These are phyloP conservation scores for Trametes meyenii DNA, from an alignment of 768 basidiomycete species.

Conservation along the genomic window DNA sequence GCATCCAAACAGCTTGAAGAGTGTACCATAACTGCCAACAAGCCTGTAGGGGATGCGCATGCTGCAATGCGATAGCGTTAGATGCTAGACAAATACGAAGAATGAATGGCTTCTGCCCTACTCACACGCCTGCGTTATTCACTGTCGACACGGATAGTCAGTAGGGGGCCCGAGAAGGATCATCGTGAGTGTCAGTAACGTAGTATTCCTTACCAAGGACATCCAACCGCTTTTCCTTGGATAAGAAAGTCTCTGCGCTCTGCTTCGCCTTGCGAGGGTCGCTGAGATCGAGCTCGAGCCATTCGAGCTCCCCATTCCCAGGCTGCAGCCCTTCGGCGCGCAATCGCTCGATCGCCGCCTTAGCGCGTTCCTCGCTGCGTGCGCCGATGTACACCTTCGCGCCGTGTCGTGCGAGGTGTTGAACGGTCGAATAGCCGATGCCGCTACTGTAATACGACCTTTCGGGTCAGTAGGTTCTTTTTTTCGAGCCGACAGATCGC, in stretches of 20 bases:
- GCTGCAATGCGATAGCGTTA: constrained; percentile 36
- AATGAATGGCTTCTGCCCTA: too few relatives aligned
- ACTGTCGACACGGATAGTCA: constrained; percentile 33
- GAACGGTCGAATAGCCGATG: constrained; percentile 42
- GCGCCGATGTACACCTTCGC: constrained; percentile 45
- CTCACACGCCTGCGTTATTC: constrained; percentile 59
- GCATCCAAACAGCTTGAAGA: neutral
- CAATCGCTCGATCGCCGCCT: constrained; percentile 38
- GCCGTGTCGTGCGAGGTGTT: constrained; percentile 43
- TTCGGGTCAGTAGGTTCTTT: neutral
- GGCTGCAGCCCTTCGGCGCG: constrained; percentile 35
- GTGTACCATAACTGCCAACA: constrained; percentile 18
- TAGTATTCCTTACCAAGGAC: constrained; percentile 40
- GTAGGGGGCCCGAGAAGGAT: too few relatives aligned
- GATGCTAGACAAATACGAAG: neutral
- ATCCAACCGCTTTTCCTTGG: constrained; percentile 46
- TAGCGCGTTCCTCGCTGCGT: constrained; percentile 37
- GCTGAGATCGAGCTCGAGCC: constrained; percentile 43
- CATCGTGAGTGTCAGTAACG: constrained; percentile 1
- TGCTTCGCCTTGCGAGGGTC: constrained; percentile 39
- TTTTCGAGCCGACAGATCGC: constrained; percentile 6
- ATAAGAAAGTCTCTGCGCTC: constrained; percentile 41
- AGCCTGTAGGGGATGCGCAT: constrained; percentile 11
- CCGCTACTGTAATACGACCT: constrained; percentile 32
- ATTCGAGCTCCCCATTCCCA: constrained; percentile 37